A percentile compares a stretch with the other conserved stretches of the same genome.
phyloP scores from a whole-genome alignment of 345 rosid species.

The Dipteronia sinensis region DNA sequence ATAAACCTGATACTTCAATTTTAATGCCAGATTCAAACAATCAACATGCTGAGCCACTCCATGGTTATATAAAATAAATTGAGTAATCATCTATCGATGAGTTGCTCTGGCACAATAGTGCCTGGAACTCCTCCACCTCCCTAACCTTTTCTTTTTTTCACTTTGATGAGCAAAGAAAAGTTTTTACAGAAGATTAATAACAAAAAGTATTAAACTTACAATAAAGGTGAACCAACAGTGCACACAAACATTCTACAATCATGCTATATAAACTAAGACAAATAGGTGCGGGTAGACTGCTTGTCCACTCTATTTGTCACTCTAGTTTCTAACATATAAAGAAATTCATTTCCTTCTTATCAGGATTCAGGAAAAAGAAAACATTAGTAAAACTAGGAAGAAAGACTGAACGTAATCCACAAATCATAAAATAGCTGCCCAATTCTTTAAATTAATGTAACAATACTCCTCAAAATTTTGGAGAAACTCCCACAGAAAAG shows the following conservation, averaged over 20 bases:
- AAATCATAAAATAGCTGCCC: background rate
- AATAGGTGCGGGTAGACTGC: background rate
- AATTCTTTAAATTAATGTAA: background rate
- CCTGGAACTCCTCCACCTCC: background rate
- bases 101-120: background rate
- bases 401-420: background rate
- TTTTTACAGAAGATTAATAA: background rate
- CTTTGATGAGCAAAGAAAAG: background rate
- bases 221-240: background rate
- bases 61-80: no score
- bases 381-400: background rate
- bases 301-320: background rate
- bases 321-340: background rate
- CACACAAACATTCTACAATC: background rate
- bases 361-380: background rate
- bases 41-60: background rate
- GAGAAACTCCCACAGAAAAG: background rate
- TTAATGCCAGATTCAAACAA: background rate
- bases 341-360: background rate
- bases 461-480: background rate
- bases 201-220: background rate
- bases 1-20: background rate
- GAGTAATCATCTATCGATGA: background rate
- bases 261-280: background rate
- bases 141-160: background rate